Evolutionary conservation across 23 red algal species (phyloP).

Genomic region (Gracilaria vermiculophylla): DNA sequence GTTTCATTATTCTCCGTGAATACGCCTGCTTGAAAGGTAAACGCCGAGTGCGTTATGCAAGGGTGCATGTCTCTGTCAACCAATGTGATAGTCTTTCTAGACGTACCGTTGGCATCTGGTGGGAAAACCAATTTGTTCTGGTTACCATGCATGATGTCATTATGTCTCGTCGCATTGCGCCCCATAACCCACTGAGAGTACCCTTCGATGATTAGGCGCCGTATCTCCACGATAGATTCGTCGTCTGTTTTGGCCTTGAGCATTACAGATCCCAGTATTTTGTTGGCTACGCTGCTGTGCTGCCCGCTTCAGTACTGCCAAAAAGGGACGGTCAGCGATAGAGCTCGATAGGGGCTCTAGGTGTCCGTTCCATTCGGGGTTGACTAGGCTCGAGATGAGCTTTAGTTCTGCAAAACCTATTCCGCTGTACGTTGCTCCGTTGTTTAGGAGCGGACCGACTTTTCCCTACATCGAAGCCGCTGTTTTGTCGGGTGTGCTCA

Average conservation of each 20-base stretch:
- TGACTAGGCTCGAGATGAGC: neutral
- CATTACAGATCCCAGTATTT: conserved; percentile 30
- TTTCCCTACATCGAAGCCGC: neutral
- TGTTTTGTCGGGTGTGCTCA: neutral
- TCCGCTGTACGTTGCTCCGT: conserved; percentile 28
- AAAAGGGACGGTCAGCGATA: neutral
- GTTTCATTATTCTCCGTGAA: neutral
- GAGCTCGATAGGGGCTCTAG: neutral
- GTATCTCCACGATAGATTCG: neutral
- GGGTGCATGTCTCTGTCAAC: conserved; percentile 12
- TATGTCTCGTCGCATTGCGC: neutral
- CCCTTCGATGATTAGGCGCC: conserved; percentile 8
- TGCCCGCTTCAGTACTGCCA: conserved; percentile 46
- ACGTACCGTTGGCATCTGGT: neutral
- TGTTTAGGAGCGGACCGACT: neutral
- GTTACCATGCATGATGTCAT: neutral
- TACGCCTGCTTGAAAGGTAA: neutral
- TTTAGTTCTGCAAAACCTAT: neutral
- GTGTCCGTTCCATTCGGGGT: conserved; percentile 16
- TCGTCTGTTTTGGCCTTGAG: neutral
- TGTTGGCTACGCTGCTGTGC: neutral
- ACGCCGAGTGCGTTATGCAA: neutral
- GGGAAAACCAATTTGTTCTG: neutral
- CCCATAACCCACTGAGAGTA: conserved; percentile 45
- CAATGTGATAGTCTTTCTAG: neutral